These are phyloP conservation scores for Colletotrichum sp. DNA, from an alignment of 2,329 filamentous ascomycete species.

Conservation along the genomic window DNA sequence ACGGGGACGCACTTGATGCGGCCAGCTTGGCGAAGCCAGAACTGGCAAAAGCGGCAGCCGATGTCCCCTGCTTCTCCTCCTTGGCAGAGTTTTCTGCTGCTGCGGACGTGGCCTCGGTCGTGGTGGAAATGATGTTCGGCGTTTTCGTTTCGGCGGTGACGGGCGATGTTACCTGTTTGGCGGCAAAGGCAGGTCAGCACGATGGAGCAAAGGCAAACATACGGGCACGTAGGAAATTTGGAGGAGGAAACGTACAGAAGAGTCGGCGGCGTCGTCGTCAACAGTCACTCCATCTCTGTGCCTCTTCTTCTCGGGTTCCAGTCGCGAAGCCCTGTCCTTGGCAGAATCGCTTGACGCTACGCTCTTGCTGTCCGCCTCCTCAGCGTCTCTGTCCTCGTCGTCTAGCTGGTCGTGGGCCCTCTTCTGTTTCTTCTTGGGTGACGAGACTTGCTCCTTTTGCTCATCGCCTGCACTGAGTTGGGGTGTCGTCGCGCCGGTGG, in stretches of 20 bases:
- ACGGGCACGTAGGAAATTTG: no score
- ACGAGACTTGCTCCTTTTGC: conserved; percentile 56
- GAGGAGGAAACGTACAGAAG: neutral
- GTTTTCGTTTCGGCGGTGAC: neutral
- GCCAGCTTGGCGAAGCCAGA: conserved; percentile 74
- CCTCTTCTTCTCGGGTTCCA: conserved; percentile 70
- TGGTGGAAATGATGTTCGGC: conserved; percentile 1
- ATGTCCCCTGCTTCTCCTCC: conserved; percentile 41
- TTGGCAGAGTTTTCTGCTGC: neutral
- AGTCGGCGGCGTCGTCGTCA: neutral
- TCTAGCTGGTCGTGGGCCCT: conserved; percentile 63
- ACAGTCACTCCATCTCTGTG: conserved; percentile 55
- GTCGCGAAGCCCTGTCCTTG: conserved; percentile 49
- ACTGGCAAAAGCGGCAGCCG: conserved; percentile 67
- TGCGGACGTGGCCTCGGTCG: conserved; percentile 29
- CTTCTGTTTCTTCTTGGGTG: conserved; percentile 71
- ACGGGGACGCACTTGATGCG: conserved; percentile 65
- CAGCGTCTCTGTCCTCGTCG: conserved; percentile 47
- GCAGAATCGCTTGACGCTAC: conserved; percentile 47
- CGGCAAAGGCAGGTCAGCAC: neutral
- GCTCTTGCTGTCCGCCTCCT: conserved; percentile 49
- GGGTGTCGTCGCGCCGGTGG: conserved; percentile 27
- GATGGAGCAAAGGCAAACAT: neutral
- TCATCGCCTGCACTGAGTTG: conserved; percentile 37
- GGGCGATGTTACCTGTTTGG: neutral